These are phyloP conservation scores for Oenanthe sinensis DNA, from an alignment of 129 eudicot genomes.

Conservation along the genomic window DNA sequence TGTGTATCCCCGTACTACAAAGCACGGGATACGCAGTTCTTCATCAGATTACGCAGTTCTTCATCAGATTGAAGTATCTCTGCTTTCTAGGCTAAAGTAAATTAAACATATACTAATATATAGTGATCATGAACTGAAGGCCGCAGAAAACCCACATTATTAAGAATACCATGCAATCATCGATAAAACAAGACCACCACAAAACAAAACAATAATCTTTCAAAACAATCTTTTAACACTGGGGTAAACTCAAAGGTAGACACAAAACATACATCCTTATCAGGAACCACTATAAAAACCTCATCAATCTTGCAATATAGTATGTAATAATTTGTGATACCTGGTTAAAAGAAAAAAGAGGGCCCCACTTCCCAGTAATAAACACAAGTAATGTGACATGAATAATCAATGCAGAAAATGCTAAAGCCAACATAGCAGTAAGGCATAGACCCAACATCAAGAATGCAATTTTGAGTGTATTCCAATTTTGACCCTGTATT, in stretches of 20 bases:
- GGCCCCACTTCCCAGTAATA: constrained; percentile 33
- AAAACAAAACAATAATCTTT: background rate
- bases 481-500: constrained; percentile 88
- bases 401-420: constrained; percentile 65
- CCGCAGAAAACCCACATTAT: background rate
- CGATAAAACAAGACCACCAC: background rate
- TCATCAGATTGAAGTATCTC: too few species aligned
- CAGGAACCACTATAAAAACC: background rate
- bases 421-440: constrained; percentile 72
- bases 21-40: too few species aligned
- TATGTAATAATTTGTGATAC: constrained; percentile 22
- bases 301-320: background rate
- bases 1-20: too few species aligned
- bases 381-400: constrained; percentile 74
- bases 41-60: too few species aligned
- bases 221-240: background rate
- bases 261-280: background rate
- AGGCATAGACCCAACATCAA: constrained; percentile 86
- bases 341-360: constrained; percentile 79
- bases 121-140: background rate
- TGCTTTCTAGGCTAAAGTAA: background rate
- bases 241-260: background rate
- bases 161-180: background rate
- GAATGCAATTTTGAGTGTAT: constrained; percentile 58
- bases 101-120: background rate